Base-by-base conservation (phyloP, 2,329 filamentous ascomycete species). In the Penicillium thymicola region DNA sequence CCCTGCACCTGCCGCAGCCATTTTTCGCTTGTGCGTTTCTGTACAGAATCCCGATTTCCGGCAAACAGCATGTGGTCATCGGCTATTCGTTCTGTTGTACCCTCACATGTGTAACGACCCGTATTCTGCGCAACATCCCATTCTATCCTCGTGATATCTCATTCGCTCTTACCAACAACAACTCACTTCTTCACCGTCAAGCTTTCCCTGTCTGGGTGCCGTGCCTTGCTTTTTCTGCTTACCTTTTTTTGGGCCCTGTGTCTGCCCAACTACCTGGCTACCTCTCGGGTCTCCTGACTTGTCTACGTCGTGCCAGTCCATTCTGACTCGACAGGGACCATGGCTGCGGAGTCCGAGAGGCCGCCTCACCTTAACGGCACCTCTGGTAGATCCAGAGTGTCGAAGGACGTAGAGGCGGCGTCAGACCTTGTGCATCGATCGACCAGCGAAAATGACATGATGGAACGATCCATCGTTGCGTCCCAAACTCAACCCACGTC, bases 311-410 rank as follows among this genome's bases (percentile, higher is more conserved):
- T 58, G 65, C 70, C 67, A 66, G 65, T 51, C 46, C 48, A 60
- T 48, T 51, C 62, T 70, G 65, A 65, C 64, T 65, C 60, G 65
- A 63, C 60, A 62, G 57, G 51, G 62, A 65, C 59, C 66, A 72
- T 72, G 69, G 64, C 67, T 63, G 68, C 69, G 65, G 70, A 72
- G 60, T 71, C 70, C 65, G 70, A 72, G 66, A 71, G 71, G 68
- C 66, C 64, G 69, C 69, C 71, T 66, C 65, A 65, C 64, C 63
- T 64, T 59, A 66, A 70, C 53, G 69, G 67, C 59, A 63, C 60
- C 50, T 65, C 69, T 63, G 65, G 63, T 63, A 67, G 61, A 62
- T 59, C 70, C 60, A 69, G 62, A 61, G 61, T 54, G 32, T 54
- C 63, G 62, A 66, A 66, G 63, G 62, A 63, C 55, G 64, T 65